Conservation (phyloP, 2,329 filamentous ascomycete species). For the Ceratocystis cacaofunesta region DNA sequence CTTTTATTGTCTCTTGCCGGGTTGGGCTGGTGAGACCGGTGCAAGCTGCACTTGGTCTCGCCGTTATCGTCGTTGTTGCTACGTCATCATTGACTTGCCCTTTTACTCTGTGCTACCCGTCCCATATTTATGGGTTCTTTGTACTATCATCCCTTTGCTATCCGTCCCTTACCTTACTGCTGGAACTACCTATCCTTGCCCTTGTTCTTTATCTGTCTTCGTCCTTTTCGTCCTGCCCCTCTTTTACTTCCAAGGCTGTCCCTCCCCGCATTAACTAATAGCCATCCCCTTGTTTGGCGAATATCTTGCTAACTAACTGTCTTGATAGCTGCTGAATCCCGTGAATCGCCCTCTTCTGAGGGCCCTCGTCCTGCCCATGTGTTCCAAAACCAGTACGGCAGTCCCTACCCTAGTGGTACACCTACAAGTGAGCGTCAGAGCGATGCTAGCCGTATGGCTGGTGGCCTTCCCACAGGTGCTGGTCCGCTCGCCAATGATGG, state of each 20-base stretch:
- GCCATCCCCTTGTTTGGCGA: neutral
- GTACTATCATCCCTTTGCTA: neutral
- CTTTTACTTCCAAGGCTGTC: neutral
- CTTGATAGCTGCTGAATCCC: constrained; percentile 3
- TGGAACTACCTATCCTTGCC: neutral
- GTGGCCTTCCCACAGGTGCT: neutral
- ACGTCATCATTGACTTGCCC: neutral
- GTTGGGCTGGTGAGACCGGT: neutral
- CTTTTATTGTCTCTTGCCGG: neutral
- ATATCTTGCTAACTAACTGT: neutral
- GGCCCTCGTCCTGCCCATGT: constrained; percentile 3
- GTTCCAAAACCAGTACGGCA: constrained; percentile 9
- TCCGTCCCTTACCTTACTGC: neutral
- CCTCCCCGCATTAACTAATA: neutral
- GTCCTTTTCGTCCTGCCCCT: neutral
- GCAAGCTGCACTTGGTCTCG: neutral
- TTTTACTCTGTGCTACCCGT: constrained; percentile 13
- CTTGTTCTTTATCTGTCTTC: neutral
- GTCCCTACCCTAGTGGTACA: constrained; percentile 8
- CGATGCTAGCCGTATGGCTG: neutral
- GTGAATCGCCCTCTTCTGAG: constrained; percentile 12
- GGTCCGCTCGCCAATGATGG: constrained; percentile 18
- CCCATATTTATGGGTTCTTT: constrained; percentile 5
- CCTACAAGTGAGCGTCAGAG: constrained; percentile 11
- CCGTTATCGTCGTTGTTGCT: neutral